Base-by-base conservation (phyloP, 2,329 filamentous ascomycete species). In the Hypoxylon sp. region DNA sequence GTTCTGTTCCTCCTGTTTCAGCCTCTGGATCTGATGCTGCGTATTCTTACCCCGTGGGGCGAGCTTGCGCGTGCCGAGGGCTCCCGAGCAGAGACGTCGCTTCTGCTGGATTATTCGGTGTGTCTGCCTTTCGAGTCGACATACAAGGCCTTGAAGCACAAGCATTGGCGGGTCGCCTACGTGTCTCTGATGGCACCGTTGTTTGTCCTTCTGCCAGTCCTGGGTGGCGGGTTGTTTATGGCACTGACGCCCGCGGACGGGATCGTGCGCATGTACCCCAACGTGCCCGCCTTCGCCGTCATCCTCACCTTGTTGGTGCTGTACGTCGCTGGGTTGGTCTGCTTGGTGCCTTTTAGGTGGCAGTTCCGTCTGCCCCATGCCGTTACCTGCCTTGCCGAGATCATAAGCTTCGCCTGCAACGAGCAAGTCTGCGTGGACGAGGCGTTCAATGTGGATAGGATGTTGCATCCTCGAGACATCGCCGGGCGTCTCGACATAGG, bases 351-450 rank as follows among this genome's bases (percentile, higher is more conserved):
- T 0, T 76, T 79, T 10, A 82, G 90, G 11, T 76, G 79, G 37
- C 78, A 81, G 33, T 85, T 87, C 64, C 79, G 87, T 37, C 82
- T 96, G 1, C 91, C 92, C 0, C 92, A 96, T 70, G 81, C 82
- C 4, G 86, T 90, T 35, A 84, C 82, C 58, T 91, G 84, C 42
- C 80, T 96, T 15, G 89, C 90, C 1, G 91, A 93, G 71, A 80
- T 93, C 18, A 83, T 96, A 65, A 88, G 86, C 69, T 93, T 94
- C 71, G 79, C 94, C 37, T 86, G 90, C 57, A 87, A 88, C 65
- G 88, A 87, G 38, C 88, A 88, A 20, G 78, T 96, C 15, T 78
- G 91, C 1, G 79, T 83, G 4, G 92, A 97, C 69, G 81, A 86
- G 8, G 84, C 89, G 0, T 94, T 97, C 71, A 82, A 86, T 47